Percentiles rank a stretch among this genome's conserved stretches.
Evolutionary conservation across 768 basidiomycete species (phyloP).

Genomic region (Lactarius indigo): DNA sequence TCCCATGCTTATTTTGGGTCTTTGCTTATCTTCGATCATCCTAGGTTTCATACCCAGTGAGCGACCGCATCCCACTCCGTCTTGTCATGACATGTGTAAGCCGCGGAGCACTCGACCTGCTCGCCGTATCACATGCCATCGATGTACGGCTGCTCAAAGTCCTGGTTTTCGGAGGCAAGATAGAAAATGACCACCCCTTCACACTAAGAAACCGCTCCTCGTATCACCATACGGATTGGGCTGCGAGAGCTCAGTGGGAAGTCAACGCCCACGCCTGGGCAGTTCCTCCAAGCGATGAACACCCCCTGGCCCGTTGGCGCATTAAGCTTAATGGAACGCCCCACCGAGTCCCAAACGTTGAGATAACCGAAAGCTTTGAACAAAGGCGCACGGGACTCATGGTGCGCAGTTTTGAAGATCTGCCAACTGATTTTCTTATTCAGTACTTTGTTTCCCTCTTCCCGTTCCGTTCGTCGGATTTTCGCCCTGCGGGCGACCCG

Average conservation of each 20-base stretch:
- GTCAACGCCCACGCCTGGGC: not conserved
- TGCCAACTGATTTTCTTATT: not conserved
- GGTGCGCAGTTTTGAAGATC: conserved; percentile 3
- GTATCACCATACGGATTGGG: conserved; percentile 7
- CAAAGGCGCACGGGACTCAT: conserved; percentile 1
- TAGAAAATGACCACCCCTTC: not conserved
- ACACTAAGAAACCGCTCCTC: not conserved
- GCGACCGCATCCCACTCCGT: conserved; percentile 13
- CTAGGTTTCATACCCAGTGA: conserved; percentile 5
- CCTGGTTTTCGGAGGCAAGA: conserved; percentile 18
- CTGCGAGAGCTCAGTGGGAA: conserved; percentile 14
- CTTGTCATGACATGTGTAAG: conserved; percentile 13
- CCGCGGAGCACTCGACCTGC: conserved; percentile 8
- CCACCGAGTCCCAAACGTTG: not conserved
- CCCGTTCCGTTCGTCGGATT: not conserved
- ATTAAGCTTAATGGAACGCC: conserved; percentile 12
- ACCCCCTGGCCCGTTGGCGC: conserved; percentile 8
- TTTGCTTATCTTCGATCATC: not conserved
- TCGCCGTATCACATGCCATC: conserved; percentile 6
- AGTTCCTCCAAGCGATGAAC: not conserved
- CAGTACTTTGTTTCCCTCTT: conserved; percentile 15
- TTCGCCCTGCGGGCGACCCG: not conserved
- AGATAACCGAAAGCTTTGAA: conserved; percentile 12
- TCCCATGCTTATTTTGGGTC: not conserved
- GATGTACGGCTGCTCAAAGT: conserved; percentile 18